Evolutionary conservation across 768 basidiomycete species (phyloP), one percentile per base, ranked within the genome.

Genomic region (Saitozyma podzolica): DNA sequence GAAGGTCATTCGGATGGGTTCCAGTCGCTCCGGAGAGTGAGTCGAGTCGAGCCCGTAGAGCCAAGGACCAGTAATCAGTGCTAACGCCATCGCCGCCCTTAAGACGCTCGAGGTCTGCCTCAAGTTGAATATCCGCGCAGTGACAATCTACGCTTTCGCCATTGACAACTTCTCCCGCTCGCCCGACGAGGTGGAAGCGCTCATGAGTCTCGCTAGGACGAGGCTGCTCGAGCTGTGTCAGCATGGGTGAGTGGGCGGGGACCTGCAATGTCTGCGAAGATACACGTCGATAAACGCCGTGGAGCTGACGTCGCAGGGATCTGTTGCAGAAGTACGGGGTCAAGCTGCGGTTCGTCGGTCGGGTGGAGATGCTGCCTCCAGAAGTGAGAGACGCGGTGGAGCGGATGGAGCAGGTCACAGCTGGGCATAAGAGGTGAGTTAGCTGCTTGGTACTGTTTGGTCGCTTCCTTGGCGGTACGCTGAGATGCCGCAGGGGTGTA

Each of bases 131-230:
- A 84, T 99, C 53, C 84, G 82, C 62, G 92, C 89, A 63, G 92
- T 98, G 29, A 88, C 91, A 2, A 90, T 89, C n/a, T 99, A 95
- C 71, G 92, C 92, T n/a, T 99, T 99, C 80, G 86, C 93, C 1
- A 92, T 98, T 63, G 95, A 98, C 71, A 99, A 98, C 81, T 98
- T 98, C 82, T 90, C 90, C 64, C 85, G 96, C 19, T 84, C 89
- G 0, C 82, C 85, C 58, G 88, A 88, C 5, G 96, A 99, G 77
- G 92, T 99, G 1, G 86, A 89, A 29, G 86, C 86, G 2, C 83
- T 98, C 69, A 92, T 99, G 92, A 78, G 81, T n/a, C 78, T 99
- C 53, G 89, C 90, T 0, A 87, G 91, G 75, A 83, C 84, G 14
- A 87, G 88, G 65, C 83, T 98, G 39, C 74, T 87, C 42, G 91